A percentile compares a stretch with the other conserved stretches of the same genome.
These are phyloP conservation scores for Talaromyces sp. DNA, from an alignment of 2,329 filamentous ascomycete species.

Conservation along the genomic window DNA sequence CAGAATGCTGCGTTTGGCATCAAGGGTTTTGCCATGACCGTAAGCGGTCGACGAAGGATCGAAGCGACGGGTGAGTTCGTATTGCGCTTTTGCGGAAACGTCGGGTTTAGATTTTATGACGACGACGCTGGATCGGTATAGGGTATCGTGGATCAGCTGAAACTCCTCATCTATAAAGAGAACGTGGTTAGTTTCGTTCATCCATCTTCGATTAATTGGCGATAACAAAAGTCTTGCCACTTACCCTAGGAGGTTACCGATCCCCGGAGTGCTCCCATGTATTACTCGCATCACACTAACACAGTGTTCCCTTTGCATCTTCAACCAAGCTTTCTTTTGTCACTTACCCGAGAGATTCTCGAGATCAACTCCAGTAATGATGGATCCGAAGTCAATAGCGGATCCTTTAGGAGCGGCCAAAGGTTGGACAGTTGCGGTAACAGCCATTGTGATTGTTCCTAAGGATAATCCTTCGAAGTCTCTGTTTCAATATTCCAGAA, in stretches of 20 bases:
- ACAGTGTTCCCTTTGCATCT: background rate
- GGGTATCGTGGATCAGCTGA: slow-evolving; percentile 57
- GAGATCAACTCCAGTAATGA: slow-evolving; percentile 56
- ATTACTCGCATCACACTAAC: slow-evolving; percentile 13
- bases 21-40: slow-evolving; percentile 72
- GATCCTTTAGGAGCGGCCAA: slow-evolving; percentile 30
- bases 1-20: slow-evolving; percentile 62
- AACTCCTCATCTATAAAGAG: slow-evolving; percentile 57
- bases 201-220: background rate
- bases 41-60: slow-evolving; percentile 64
- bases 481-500: background rate
- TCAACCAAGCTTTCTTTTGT: slow-evolving; percentile 10
- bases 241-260: slow-evolving; percentile 55
- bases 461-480: background rate
- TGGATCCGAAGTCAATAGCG: slow-evolving; percentile 57
- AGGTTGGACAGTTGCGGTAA: slow-evolving; percentile 23
- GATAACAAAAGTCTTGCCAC: slow-evolving; percentile 6
- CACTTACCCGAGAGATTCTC: slow-evolving; percentile 60
- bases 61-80: slow-evolving; percentile 68
- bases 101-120: slow-evolving; percentile 65
- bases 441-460: background rate
- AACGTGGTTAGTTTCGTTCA: background rate
- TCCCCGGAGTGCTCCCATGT: slow-evolving; percentile 56
- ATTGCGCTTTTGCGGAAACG: slow-evolving; percentile 67
- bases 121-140: slow-evolving; percentile 66